phyloP scores from a whole-genome alignment of 352 stramenopile genomes.

The Globisporangium heterothallicum region DNA sequence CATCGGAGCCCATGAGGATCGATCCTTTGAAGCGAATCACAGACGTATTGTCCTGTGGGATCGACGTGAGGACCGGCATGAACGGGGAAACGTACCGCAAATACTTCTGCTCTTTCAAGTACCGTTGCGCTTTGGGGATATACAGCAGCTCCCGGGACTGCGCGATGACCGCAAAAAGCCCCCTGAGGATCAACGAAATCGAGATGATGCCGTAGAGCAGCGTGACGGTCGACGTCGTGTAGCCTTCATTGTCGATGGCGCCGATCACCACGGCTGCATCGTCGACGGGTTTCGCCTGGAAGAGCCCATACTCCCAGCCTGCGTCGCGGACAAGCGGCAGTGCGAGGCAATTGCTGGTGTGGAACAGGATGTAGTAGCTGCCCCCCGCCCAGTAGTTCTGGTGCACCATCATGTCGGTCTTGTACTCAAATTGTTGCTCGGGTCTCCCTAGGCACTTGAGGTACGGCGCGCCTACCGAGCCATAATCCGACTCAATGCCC shows the following conservation, averaged over 20 bases:
- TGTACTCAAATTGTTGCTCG: conserved; percentile 35
- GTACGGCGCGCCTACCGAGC: conserved; percentile 29
- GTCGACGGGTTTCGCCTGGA: conserved; percentile 28
- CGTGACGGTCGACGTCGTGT: conserved; percentile 25
- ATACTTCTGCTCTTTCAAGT: conserved; percentile 14
- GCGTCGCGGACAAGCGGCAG: conserved; percentile 28
- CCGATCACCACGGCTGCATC: conserved; percentile 33
- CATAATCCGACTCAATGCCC: conserved; percentile 31
- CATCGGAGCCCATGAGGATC: conserved; percentile 42
- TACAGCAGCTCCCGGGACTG: conserved; percentile 32
- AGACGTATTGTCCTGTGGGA: conserved; percentile 22
- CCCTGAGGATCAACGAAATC: conserved; percentile 34
- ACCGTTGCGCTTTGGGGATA: conserved; percentile 31
- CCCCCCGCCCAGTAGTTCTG: conserved; percentile 50
- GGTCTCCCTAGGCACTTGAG: conserved; percentile 41
- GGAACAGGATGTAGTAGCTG: conserved; percentile 40
- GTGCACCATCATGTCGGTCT: conserved; percentile 50
- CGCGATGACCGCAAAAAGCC: conserved; percentile 31
- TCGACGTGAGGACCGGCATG: conserved; percentile 29
- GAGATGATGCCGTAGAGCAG: conserved; percentile 38
- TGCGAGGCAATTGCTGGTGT: conserved; percentile 42
- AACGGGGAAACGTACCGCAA: conserved; percentile 41
- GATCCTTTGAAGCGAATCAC: conserved; percentile 47
- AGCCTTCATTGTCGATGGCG: conserved; percentile 33
- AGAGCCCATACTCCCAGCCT: conserved; percentile 43